Conservation (phyloP, 176 grass and related monocot species). For the Metroxylon sagu region DNA sequence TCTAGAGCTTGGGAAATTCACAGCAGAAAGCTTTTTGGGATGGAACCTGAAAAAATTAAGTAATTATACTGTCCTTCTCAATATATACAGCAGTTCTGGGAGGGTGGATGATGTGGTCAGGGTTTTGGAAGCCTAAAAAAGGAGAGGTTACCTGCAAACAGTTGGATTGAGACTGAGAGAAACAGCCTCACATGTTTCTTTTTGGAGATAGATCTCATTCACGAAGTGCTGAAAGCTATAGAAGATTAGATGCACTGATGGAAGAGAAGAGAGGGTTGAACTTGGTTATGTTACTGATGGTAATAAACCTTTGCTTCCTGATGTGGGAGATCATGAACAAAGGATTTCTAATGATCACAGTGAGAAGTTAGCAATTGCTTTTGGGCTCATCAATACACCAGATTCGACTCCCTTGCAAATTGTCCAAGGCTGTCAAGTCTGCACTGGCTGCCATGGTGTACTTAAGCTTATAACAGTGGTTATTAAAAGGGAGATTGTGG, state of each 20-base stretch:
- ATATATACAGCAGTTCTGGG: slow-evolving; percentile 50
- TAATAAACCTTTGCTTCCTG: slow-evolving; percentile 44
- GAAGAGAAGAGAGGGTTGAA: slow-evolving; percentile 43
- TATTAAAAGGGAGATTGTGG: slow-evolving; percentile 57
- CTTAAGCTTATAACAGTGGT: slow-evolving; percentile 47
- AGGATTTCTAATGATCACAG: slow-evolving; percentile 41
- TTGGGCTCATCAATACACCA: slow-evolving; percentile 65
- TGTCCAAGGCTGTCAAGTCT: slow-evolving; percentile 58
- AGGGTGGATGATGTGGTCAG: slow-evolving; percentile 35
- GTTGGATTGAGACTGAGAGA: slow-evolving; percentile 79
- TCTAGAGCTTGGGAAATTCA: slow-evolving; percentile 51
- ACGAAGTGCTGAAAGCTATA: slow-evolving; percentile 48
- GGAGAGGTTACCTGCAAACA: slow-evolving; percentile 50
- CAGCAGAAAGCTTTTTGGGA: slow-evolving; percentile 55
- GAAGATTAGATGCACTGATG: slow-evolving; percentile 48
- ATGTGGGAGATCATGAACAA: slow-evolving; percentile 44
- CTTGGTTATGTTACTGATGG: slow-evolving; percentile 40
- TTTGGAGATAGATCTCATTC: slow-evolving; percentile 59
- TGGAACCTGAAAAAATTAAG: slow-evolving; percentile 64
- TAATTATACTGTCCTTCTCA: slow-evolving; percentile 58
- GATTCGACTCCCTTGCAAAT: slow-evolving; percentile 41
- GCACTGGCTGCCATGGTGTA: slow-evolving; percentile 57
- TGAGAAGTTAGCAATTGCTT: slow-evolving; percentile 69
- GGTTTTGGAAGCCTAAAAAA: slow-evolving; percentile 43
- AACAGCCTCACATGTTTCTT: slow-evolving; percentile 47